Evolutionary conservation across 1,284 basidiomycete species (phyloP), one percentile per base, ranked within the genome.

Genomic region (Austroboletus rostrupii): DNA sequence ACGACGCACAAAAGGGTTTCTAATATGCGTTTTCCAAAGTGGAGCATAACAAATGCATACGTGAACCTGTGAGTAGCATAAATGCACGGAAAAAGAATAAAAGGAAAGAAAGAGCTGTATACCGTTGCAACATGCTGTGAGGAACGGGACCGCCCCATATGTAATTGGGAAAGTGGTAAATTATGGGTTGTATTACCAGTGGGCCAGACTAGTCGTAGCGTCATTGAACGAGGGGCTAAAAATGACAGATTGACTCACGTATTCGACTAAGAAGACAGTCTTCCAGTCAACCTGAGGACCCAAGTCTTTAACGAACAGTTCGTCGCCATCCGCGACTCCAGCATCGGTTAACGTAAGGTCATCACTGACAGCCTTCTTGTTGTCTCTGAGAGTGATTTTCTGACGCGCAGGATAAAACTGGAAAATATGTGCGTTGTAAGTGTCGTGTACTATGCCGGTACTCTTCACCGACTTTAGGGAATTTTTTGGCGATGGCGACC

Each of bases 11-110:
- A 97, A 11, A 96, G 59, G 1, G 97, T 96, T 71, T 99, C 96
- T 20, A 93, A 69, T 67, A 97, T 93, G 42, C 96, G 87, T 74
- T 99, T 99, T 54, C 83, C 58, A 68, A 95, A 99, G 69, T 99
- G 96, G 14, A 87, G 64, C 63, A 97, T 75, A 32, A 93, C 82
- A 57, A 97, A 79, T 6, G 72, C 78, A 57, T 89, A 90, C 2
- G 89, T 84, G 50, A 87, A 83, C 59, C 92, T 97, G 37, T 8
- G 13, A 43, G 26, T 33, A 5, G 5, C 33, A 16, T 68, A 36
- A 60, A 44, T 28, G 37, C 31, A 36, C 43, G 35, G 9, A 36
- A 35, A 17, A 5, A 35, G 38, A 50, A 11, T n/a, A 8, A 11
- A 28, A n/a, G 16, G 43, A 2, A 5, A 26, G 33, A 21, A 16